Conservation (phyloP, 352 stramenopile species). For the Peronosclerospora sorghi region DNA sequence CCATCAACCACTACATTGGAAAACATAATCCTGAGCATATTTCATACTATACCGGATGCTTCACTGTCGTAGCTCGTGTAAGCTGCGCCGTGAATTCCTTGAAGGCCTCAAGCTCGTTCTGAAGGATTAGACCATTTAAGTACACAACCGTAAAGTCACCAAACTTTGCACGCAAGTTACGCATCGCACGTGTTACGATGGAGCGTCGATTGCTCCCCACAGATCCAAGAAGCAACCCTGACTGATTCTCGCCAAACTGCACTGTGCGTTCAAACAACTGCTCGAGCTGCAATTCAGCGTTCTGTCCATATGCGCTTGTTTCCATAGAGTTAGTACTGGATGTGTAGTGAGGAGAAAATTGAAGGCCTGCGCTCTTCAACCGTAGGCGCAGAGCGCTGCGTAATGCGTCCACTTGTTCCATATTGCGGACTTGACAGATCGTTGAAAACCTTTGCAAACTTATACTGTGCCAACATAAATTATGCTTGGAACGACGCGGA, state of each 20-base stretch:
- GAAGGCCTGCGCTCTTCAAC: constrained; percentile 18
- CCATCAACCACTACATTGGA: neutral
- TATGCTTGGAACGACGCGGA: no score
- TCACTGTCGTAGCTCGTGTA: constrained; percentile 35
- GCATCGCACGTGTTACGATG: constrained; percentile 44
- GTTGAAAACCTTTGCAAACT: no score
- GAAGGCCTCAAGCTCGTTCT: constrained; percentile 80
- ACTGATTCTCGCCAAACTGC: constrained; percentile 65
- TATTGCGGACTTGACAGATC: no score
- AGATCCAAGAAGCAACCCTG: constrained; percentile 57
- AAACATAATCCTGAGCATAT: neutral
- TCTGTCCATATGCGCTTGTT: neutral
- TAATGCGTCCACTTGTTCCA: constrained; percentile 20
- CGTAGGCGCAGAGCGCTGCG: constrained; percentile 31
- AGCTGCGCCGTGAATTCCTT: constrained; percentile 73
- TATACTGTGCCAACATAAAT: no score
- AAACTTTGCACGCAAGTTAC: constrained; percentile 25
- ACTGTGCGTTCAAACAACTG: constrained; percentile 62
- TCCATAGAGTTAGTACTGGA: neutral
- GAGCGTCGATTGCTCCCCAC: constrained; percentile 32
- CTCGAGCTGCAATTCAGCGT: constrained; percentile 29
- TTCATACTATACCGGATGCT: constrained; percentile 33
- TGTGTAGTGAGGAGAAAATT: neutral
- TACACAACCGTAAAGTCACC: constrained; percentile 54
- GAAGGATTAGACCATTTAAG: constrained; percentile 63